Conservation (phyloP, 1,284 basidiomycete species). For the Cutaneotrichosporon sp. region DNA sequence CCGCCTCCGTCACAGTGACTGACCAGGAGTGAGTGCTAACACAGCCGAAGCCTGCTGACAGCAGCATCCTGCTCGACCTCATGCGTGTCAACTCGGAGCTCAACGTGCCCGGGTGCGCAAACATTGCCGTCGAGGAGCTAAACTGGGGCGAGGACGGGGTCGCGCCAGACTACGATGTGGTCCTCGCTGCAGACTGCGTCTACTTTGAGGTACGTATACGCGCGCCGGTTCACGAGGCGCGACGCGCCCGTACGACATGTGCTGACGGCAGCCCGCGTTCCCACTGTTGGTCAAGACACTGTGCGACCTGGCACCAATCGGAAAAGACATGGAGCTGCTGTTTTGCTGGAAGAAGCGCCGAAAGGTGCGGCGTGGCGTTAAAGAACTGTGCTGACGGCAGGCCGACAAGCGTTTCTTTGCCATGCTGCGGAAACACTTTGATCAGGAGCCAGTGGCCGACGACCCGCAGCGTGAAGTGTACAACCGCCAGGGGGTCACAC, state of each 20-base stretch:
- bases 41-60: constrained; percentile 8
- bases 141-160: constrained; percentile 56
- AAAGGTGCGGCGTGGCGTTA: constrained; percentile 57
- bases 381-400: constrained; percentile 47
- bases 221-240: neutral
- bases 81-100: constrained; percentile 66
- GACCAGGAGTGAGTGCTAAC: constrained; percentile 69
- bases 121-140: constrained; percentile 62
- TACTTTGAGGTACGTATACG: constrained; percentile 64
- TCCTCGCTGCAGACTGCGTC: constrained; percentile 86
- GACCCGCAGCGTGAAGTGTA: constrained; percentile 45
- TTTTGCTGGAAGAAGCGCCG: constrained; percentile 93
- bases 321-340: constrained; percentile 60
- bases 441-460: constrained; percentile 47
- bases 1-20: constrained; percentile 65
- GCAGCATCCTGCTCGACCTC: constrained; percentile 65
- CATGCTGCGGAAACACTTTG: constrained; percentile 73
- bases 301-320: constrained; percentile 54
- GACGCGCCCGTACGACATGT: neutral
- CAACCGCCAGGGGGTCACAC: constrained; percentile 38
- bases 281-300: constrained; percentile 79
- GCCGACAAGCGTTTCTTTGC: constrained; percentile 87
- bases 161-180: constrained; percentile 48
- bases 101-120: constrained; percentile 54
- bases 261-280: constrained; percentile 62